Evolutionary conservation across 1,284 basidiomycete species (phyloP).

Genomic region (Pulveroboletus sp.): DNA sequence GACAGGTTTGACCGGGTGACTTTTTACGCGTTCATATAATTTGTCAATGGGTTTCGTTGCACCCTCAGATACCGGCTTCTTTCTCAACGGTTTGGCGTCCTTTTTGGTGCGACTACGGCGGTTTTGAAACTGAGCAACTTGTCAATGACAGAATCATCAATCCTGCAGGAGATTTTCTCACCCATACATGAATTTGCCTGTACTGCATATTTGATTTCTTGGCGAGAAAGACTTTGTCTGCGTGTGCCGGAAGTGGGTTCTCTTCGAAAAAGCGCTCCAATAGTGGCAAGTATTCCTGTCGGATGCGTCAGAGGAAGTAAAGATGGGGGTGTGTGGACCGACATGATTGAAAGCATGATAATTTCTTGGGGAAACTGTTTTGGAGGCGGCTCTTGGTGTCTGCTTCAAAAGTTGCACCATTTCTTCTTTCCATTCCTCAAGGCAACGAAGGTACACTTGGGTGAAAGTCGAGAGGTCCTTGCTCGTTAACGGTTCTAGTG

Average conservation of each 20-base stretch:
- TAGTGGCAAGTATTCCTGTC: slow-evolving; percentile 19
- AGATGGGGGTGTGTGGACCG: neutral
- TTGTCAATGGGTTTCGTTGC: neutral
- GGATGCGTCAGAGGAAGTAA: rapidly evolving
- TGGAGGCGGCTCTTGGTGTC: neutral
- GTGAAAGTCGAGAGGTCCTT: neutral
- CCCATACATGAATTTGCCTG: slow-evolving; percentile 59
- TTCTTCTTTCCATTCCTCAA: slow-evolving; percentile 8
- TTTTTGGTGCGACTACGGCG: slow-evolving; percentile 22
- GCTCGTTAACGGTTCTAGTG: neutral
- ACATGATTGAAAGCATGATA: slow-evolving; percentile 10
- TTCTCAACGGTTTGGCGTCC: neutral
- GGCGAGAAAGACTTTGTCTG: slow-evolving; percentile 44
- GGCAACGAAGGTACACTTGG: neutral
- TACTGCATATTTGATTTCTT: slow-evolving; percentile 43
- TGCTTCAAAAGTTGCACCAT: neutral
- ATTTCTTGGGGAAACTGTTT: neutral
- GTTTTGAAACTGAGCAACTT: slow-evolving; percentile 19
- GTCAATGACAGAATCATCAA: neutral
- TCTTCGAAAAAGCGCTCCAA: slow-evolving; percentile 33
- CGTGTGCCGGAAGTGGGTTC: slow-evolving; percentile 46
- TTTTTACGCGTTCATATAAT: neutral
- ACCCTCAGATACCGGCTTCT: neutral
- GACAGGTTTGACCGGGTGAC: neutral
- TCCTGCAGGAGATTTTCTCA: slow-evolving; percentile 18